Evolutionary conservation across 2,329 filamentous ascomycete species (phyloP).

Genomic region (Penicillium sp.): DNA sequence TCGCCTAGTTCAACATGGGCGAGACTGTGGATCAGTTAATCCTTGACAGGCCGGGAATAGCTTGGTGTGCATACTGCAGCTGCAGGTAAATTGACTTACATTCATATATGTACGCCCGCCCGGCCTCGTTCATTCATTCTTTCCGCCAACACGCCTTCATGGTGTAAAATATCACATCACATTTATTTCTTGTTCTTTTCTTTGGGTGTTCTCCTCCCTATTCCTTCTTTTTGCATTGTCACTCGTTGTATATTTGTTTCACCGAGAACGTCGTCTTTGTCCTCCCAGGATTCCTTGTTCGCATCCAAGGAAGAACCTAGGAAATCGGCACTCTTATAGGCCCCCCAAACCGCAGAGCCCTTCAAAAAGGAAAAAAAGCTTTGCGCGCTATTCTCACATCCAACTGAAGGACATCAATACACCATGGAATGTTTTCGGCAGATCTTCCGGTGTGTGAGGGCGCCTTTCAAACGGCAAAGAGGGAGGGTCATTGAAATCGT

Average conservation of each 20-base stretch:
- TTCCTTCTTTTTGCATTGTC: slow-evolving; percentile 29
- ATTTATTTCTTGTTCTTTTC: slow-evolving; percentile 17
- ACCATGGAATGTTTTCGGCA: slow-evolving; percentile 42
- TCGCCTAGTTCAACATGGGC: slow-evolving; percentile 25
- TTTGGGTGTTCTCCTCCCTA: slow-evolving; percentile 13
- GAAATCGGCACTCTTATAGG: not conserved
- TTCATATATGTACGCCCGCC: slow-evolving; percentile 24
- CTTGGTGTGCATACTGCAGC: slow-evolving; percentile 29
- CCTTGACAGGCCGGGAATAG: slow-evolving; percentile 23
- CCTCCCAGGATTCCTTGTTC: slow-evolving; percentile 6
- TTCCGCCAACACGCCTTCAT: slow-evolving; percentile 25
- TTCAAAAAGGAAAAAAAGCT: slow-evolving; percentile 13
- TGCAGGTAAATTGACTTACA: slow-evolving; percentile 15
- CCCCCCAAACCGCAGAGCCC: not conserved
- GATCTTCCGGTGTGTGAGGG: slow-evolving; percentile 36
- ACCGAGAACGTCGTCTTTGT: slow-evolving; percentile 15
- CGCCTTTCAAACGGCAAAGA: slow-evolving; percentile 33
- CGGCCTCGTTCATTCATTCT: slow-evolving; percentile 4
- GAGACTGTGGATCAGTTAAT: slow-evolving; percentile 23
- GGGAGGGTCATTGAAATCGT: slow-evolving; percentile 40
- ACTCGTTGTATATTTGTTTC: slow-evolving; percentile 22
- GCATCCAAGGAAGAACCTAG: slow-evolving; percentile 1
- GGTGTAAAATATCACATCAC: slow-evolving; percentile 27
- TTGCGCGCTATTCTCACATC: not conserved
- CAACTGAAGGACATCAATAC: not conserved